Evolutionary conservation across 1,139 yeast genomes (phyloP).

Genomic region (Yamadazyma diddensiae): DNA sequence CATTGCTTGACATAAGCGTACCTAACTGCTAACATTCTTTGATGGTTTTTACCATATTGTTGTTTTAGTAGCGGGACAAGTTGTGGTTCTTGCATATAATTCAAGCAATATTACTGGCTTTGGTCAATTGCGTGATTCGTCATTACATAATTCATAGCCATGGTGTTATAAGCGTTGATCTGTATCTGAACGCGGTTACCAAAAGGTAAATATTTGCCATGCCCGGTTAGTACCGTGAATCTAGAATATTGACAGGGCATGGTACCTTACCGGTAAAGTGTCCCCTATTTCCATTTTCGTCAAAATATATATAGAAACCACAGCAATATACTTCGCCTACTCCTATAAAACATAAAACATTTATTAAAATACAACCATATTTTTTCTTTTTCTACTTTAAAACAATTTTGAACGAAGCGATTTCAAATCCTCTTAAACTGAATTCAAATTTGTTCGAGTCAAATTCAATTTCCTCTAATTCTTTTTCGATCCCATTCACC

Average conservation of each 20-base stretch:
- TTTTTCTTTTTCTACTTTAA: conserved; percentile 18
- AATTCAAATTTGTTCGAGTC: conserved; percentile 36
- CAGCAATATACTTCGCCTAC: too few species aligned
- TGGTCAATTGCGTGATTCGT: too few species aligned
- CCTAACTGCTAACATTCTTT: too few species aligned
- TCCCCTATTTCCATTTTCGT: conserved; percentile 1
- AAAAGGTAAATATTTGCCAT: conserved; percentile 1
- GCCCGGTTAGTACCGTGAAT: neutral
- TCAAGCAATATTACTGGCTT: too few species aligned
- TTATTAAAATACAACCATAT: neutral
- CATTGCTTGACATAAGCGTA: too few species aligned
- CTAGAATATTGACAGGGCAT: conserved; percentile 1
- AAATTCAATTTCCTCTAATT: conserved; percentile 26
- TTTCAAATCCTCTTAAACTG: conserved; percentile 71
- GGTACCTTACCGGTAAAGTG: neutral
- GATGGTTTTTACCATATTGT: too few species aligned
- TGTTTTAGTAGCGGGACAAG: too few species aligned
- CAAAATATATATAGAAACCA: too few species aligned
- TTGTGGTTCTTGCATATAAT: too few species aligned
- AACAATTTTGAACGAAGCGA: conserved; percentile 60
- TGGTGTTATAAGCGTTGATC: conserved; percentile 2
- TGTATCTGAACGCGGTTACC: neutral
- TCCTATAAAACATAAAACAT: too few species aligned
- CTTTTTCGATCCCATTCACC: conserved; percentile 73
- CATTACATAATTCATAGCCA: conserved; percentile 2